Evolutionary conservation across 495 filamentous ascomycete species (phyloP).

Genomic region (Hypomontagnella monticulosa): DNA sequence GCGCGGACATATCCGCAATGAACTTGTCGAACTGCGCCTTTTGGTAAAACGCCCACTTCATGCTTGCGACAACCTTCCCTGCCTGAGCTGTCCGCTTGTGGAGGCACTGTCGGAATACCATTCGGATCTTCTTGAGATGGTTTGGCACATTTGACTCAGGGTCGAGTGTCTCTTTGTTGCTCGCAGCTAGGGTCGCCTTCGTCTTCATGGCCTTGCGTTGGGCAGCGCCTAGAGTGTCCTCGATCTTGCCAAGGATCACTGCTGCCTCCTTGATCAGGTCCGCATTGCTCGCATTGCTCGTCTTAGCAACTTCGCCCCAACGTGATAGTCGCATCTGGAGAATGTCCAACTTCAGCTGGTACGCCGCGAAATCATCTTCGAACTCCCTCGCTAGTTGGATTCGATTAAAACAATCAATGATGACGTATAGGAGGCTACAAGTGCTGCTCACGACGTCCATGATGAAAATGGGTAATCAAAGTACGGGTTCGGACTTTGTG

Average conservation of each 20-base stretch:
- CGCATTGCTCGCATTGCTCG: background rate
- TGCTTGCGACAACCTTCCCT: background rate
- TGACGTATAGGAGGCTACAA: background rate
- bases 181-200: background rate
- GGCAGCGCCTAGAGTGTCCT: background rate
- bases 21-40: constrained; percentile 20
- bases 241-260: background rate
- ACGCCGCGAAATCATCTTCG: constrained; percentile 15
- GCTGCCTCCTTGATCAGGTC: background rate
- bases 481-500: too few relatives aligned
- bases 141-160: constrained; percentile 2
- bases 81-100: constrained; percentile 7
- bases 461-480: background rate
- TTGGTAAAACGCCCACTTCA: constrained; percentile 28
- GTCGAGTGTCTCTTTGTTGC: background rate
- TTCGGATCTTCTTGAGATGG: constrained; percentile 9
- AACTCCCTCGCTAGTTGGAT: constrained; percentile 22
- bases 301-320: constrained; percentile 10
- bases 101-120: background rate
- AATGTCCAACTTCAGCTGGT: constrained; percentile 23
- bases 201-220: background rate
- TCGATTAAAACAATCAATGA: constrained; percentile 6
- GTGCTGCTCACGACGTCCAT: constrained; percentile 5
- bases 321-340: constrained; percentile 25
- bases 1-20: constrained; percentile 12